These are phyloP conservation scores for Ephemerocybe angulata DNA, from an alignment of 768 basidiomycete genomes.

Conservation along the genomic window DNA sequence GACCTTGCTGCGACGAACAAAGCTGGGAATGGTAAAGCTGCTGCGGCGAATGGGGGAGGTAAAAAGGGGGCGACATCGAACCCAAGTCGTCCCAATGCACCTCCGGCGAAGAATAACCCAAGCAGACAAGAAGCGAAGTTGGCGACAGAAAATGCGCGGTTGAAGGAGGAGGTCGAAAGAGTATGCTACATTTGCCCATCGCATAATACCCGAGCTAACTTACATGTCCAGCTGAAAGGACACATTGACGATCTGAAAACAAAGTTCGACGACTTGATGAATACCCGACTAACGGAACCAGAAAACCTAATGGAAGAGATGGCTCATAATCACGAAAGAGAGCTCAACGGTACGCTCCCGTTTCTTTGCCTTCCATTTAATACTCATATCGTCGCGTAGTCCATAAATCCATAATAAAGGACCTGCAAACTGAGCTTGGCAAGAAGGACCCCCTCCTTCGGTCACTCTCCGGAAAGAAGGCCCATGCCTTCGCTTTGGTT, in stretches of 20 bases:
- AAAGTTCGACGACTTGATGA: conserved; percentile 58
- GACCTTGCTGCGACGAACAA: conserved; percentile 20
- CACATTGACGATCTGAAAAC: conserved; percentile 45
- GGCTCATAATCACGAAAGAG: conserved; percentile 47
- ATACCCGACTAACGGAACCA: conserved; percentile 60
- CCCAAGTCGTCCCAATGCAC: not conserved
- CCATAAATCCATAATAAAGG: conserved; percentile 51
- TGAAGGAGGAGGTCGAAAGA: conserved; percentile 14
- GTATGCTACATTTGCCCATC: conserved; percentile 7
- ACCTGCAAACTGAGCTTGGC: conserved; percentile 52
- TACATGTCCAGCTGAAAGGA: conserved; percentile 31
- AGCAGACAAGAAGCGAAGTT: conserved; percentile 9
- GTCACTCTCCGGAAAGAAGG: conserved; percentile 26
- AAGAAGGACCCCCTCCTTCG: conserved; percentile 52
- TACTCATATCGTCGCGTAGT: conserved; percentile 35
- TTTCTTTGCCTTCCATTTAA: not conserved
- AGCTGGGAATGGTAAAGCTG: conserved; percentile 11
- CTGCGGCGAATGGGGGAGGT: conserved; percentile 9
- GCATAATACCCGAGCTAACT: not conserved
- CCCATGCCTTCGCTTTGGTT: conserved; percentile 56
- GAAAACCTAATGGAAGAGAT: conserved; percentile 52
- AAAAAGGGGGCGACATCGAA: conserved; percentile 4
- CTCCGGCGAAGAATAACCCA: not conserved
- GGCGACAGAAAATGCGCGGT: conserved; percentile 7
- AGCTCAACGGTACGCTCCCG: conserved; percentile 43